Conservation (phyloP, 768 basidiomycete genomes). For the Termitomyces sp. region DNA sequence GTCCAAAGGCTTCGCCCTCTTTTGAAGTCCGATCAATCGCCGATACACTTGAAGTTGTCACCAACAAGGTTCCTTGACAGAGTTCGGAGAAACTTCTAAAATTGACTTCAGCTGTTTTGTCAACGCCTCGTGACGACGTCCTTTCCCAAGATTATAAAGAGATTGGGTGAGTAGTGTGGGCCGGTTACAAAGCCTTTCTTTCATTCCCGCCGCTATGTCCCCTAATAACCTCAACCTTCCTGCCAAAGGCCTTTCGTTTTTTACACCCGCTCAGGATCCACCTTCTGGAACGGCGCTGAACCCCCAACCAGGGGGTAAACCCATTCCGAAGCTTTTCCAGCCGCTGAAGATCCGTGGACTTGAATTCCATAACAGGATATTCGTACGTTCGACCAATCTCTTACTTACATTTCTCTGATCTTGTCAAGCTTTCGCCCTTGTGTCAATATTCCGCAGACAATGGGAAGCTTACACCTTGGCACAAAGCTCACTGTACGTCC, state of each 20-base stretch:
- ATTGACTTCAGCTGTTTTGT: background rate
- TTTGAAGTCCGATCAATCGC: background rate
- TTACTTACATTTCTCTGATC: background rate
- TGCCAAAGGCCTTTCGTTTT: slow-evolving; percentile 23
- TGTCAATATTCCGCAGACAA: slow-evolving; percentile 57
- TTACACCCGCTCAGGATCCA: slow-evolving; percentile 38
- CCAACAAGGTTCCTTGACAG: too few species aligned
- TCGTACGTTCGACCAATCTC: slow-evolving; percentile 26
- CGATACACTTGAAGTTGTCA: too few species aligned
- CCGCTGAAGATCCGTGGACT: slow-evolving; percentile 49
- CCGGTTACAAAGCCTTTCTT: background rate
- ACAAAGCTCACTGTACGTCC: slow-evolving; percentile 52
- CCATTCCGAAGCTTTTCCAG: slow-evolving; percentile 38
- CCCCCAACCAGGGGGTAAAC: slow-evolving; percentile 30
- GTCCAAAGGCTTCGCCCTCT: too few species aligned
- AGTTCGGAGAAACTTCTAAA: background rate
- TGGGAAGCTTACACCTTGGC: slow-evolving; percentile 50
- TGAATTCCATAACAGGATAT: slow-evolving; percentile 50
- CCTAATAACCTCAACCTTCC: slow-evolving; percentile 13
- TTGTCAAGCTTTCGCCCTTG: slow-evolving; percentile 41
- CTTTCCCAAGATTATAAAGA: background rate
- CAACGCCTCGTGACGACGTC: background rate
- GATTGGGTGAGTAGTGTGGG: background rate
- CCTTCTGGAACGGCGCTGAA: slow-evolving; percentile 37
- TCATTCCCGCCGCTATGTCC: slow-evolving; percentile 6